Evolutionary conservation across 176 grass and related monocot species (phyloP).

Genomic region (Ensete glaucum): DNA sequence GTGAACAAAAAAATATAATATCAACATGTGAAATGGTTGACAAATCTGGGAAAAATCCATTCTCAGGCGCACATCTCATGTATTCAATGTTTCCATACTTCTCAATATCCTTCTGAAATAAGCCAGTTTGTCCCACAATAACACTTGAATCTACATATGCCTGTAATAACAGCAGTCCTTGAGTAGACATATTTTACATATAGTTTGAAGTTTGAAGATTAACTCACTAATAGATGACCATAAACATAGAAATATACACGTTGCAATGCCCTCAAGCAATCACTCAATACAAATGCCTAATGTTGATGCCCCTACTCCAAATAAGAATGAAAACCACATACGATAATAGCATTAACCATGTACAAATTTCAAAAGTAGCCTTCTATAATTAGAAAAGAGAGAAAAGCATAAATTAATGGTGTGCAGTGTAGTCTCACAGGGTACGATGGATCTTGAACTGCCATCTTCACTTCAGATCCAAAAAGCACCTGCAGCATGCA

Average conservation of each 20-base stretch:
- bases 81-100: conserved; percentile 75
- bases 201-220: too few relatives aligned
- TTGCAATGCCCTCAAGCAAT: neutral
- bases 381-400: neutral
- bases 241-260: too few relatives aligned
- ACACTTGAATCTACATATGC: conserved; percentile 87
- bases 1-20: conserved; percentile 96
- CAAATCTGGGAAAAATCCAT: conserved; percentile 80
- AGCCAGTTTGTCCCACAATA: conserved; percentile 66
- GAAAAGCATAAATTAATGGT: conserved; percentile 1
- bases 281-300: neutral
- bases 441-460: conserved; percentile 89
- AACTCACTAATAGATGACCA: too few relatives aligned
- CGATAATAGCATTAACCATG: neutral
- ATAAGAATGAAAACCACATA: neutral
- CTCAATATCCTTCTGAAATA: conserved; percentile 61
- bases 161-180: conserved; percentile 18
- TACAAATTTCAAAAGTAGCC: neutral
- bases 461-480: conserved; percentile 67
- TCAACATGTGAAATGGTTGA: conserved; percentile 48
- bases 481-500: conserved; percentile 51
- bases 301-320: neutral
- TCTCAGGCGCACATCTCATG: conserved; percentile 78
- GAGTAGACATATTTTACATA: neutral
- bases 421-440: conserved; percentile 37